Percentiles rank a stretch among this genome's conserved stretches.
phyloP scores from a whole-genome alignment of 345 rosid genomes.

The Psidium guajava region DNA sequence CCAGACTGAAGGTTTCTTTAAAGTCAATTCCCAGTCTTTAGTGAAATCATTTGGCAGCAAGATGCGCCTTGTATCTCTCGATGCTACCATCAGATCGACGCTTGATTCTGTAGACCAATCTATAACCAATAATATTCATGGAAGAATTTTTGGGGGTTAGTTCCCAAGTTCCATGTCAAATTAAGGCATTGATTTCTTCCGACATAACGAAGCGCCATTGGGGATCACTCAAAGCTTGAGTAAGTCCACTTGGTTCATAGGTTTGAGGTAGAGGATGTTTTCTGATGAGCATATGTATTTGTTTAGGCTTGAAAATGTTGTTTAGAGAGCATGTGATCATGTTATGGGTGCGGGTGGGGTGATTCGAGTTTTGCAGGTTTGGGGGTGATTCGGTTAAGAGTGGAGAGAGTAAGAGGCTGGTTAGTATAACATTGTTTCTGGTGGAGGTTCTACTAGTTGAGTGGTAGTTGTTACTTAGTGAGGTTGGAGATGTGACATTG shows the following conservation, averaged over 20 bases:
- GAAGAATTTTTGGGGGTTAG: not conserved
- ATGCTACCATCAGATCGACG: not conserved
- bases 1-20: too few species aligned
- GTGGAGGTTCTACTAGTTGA: not conserved
- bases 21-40: not conserved
- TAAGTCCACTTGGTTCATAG: not conserved
- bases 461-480: not conserved
- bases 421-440: too few species aligned
- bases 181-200: not conserved
- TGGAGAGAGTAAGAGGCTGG: not conserved
- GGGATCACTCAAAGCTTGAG: not conserved
- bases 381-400: too few species aligned
- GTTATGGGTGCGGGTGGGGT: not conserved
- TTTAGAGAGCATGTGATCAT: not conserved
- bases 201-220: not conserved
- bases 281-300: not conserved
- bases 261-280: not conserved
- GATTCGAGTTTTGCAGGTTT: not conserved
- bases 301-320: not conserved
- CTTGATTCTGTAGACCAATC: too few species aligned
- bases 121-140: too few species aligned
- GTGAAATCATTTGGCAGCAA: not conserved
- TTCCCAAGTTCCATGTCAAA: not conserved
- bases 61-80: not conserved
- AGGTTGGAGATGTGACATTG: too few species aligned